Conservation (phyloP, 2,329 filamentous ascomycete genomes). For the Fusarium albidum region DNA sequence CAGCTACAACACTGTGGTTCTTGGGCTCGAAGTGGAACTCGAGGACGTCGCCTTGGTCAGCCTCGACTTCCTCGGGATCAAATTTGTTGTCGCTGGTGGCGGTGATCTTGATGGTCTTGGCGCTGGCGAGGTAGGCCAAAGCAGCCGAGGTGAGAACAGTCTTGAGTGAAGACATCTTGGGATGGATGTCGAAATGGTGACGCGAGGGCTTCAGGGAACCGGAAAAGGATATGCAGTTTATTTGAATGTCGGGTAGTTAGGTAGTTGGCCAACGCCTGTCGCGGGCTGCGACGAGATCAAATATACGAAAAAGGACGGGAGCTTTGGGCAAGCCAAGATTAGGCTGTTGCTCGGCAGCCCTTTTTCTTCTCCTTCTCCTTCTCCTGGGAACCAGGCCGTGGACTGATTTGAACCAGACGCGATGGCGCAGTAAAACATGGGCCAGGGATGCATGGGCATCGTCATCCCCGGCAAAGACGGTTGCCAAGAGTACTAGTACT, state of each 20-base stretch:
- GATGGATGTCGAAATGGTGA: not conserved
- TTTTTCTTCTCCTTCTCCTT: conserved; percentile 18
- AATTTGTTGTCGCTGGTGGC: conserved; percentile 46
- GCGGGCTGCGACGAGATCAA: conserved; percentile 4
- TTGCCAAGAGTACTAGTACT: conserved; percentile 18
- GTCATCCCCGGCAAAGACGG: not conserved
- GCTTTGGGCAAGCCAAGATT: conserved; percentile 8
- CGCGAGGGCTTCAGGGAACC: not conserved
- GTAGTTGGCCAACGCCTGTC: no score
- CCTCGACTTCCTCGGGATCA: conserved; percentile 43
- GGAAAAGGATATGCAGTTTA: not conserved
- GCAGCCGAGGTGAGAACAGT: conserved; percentile 35
- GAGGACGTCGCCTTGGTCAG: conserved; percentile 45
- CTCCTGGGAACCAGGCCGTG: not conserved
- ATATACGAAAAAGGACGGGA: conserved; percentile 11
- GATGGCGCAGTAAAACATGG: conserved; percentile 8
- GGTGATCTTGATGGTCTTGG: conserved; percentile 46
- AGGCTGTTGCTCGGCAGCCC: conserved; percentile 29
- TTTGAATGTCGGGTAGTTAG: not conserved
- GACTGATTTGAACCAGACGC: conserved; percentile 5
- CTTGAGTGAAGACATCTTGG: conserved; percentile 43
- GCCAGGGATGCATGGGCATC: conserved; percentile 1
- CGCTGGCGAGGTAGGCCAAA: conserved; percentile 38
- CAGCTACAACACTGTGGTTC: conserved; percentile 50
- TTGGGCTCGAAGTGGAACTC: conserved; percentile 48